Percentiles rank a stretch among this genome's conserved stretches.
phyloP scores from a whole-genome alignment of 2,329 filamentous ascomycete species.

The Botryosphaeria agaves region DNA sequence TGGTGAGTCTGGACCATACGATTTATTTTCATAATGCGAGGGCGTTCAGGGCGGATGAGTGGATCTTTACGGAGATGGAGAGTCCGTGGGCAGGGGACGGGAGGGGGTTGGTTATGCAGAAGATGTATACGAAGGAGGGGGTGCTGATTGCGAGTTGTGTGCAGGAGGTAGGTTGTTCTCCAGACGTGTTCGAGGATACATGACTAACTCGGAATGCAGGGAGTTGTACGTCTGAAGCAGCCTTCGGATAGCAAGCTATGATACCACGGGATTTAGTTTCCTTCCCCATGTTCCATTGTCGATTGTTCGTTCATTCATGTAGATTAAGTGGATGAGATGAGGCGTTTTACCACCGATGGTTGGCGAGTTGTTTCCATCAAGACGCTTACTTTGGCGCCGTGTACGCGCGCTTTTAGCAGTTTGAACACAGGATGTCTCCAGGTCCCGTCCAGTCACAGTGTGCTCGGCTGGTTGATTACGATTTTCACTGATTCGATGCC shows the following conservation, averaged over 20 bases:
- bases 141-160: constrained; percentile 61
- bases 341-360: too few relatives aligned
- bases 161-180: constrained; percentile 43
- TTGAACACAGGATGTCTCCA: too few relatives aligned
- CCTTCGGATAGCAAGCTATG: constrained; percentile 7
- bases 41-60: constrained; percentile 39
- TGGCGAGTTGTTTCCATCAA: too few relatives aligned
- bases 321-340: too few relatives aligned
- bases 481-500: too few relatives aligned
- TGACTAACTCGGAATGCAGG: constrained; percentile 19
- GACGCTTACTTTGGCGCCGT: too few relatives aligned
- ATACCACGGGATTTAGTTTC: too few relatives aligned
- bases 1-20: constrained; percentile 62
- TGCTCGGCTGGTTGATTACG: too few relatives aligned
- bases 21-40: constrained; percentile 37
- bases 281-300: too few relatives aligned
- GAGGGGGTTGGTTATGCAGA: constrained; percentile 57
- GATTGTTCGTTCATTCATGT: too few relatives aligned
- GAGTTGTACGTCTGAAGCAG: constrained; percentile 33
- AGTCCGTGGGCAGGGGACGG: constrained; percentile 68
- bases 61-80: constrained; percentile 68
- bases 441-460: too few relatives aligned
- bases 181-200: background rate
- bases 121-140: constrained; percentile 54
- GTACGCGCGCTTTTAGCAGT: too few relatives aligned